phyloP scores from a whole-genome alignment of 1,139 yeast species.

The Citeromyces hawaiiensis region DNA sequence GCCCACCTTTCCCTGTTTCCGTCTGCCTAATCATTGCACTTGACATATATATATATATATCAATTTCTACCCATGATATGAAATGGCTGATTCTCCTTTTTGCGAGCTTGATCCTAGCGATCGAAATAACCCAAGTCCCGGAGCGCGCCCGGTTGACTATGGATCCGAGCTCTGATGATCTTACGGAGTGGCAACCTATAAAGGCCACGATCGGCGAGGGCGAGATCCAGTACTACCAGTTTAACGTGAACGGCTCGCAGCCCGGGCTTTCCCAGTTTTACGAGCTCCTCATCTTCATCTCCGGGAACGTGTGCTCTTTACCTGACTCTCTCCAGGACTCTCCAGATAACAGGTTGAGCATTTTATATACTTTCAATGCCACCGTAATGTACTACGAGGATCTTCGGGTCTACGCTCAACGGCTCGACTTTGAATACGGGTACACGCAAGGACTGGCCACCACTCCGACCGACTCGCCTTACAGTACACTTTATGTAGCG shows the following conservation, averaged over 20 bases:
- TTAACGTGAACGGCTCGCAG: slow-evolving; percentile 27
- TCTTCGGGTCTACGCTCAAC: not conserved
- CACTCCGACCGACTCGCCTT: slow-evolving; percentile 14
- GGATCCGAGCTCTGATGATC: slow-evolving; percentile 3
- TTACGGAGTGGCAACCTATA: slow-evolving; percentile 33
- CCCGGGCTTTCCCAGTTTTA: slow-evolving; percentile 33
- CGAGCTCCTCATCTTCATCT: slow-evolving; percentile 40
- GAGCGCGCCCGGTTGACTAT: not conserved
- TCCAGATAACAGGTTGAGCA: slow-evolving; percentile 26
- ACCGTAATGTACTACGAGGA: slow-evolving; percentile 8
- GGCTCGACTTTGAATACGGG: slow-evolving; percentile 27
- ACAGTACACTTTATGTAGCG: slow-evolving; percentile 30
- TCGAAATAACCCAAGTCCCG: not conserved
- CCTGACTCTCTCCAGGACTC: slow-evolving; percentile 18
- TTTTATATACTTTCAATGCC: slow-evolving; percentile 37
- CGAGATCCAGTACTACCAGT: slow-evolving; percentile 28
- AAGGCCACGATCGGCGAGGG: slow-evolving; percentile 24
- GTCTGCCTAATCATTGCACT: too few relatives aligned
- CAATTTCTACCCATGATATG: not conserved
- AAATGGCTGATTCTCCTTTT: not conserved
- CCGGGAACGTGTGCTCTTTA: slow-evolving; percentile 44
- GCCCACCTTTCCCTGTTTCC: too few relatives aligned
- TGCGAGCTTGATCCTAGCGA: not conserved
- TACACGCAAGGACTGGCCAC: slow-evolving; percentile 44
- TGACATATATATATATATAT: too few relatives aligned